These are phyloP conservation scores for Diaporthe capsici DNA, from an alignment of 2,329 filamentous ascomycete genomes.

Conservation along the genomic window DNA sequence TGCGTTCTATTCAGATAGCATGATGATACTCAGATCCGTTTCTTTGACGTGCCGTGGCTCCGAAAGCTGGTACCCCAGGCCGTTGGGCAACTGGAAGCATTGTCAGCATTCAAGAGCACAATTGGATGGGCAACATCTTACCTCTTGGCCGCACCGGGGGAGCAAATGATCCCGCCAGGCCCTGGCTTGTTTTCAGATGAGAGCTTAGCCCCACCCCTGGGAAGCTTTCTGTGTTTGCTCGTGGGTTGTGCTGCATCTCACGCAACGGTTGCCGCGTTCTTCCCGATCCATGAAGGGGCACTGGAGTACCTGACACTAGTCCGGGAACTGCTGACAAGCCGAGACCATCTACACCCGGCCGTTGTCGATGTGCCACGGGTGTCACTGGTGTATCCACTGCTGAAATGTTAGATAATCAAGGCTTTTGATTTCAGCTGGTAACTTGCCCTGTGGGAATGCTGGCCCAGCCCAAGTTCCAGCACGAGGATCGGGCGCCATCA, in stretches of 20 bases:
- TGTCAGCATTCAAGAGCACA: not conserved
- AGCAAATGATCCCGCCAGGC: conserved; percentile 10
- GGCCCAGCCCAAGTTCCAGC: conserved; percentile 37
- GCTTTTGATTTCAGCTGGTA: not conserved
- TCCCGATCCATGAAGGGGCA: conserved; percentile 28
- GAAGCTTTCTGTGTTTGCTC: conserved; percentile 27
- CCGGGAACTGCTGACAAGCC: conserved; percentile 51
- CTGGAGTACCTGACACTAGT: conserved; percentile 49
- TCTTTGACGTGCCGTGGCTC: not conserved
- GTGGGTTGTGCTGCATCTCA: conserved; percentile 30
- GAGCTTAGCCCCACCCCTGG: conserved; percentile 40
- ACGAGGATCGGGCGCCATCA: conserved; percentile 15
- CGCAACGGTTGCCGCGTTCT: conserved; percentile 30
- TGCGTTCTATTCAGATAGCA: conserved; percentile 1
- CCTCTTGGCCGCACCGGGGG: conserved; percentile 34
- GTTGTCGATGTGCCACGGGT: conserved; percentile 51
- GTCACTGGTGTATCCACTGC: conserved; percentile 51
- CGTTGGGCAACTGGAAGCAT: conserved; percentile 22
- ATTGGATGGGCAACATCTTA: not conserved
- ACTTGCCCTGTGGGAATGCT: conserved; percentile 43
- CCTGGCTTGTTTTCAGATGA: conserved; percentile 39
- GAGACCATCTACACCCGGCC: conserved; percentile 42
- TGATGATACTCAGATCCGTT: not conserved
- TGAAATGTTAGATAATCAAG: not conserved
- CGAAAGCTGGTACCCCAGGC: conserved; percentile 19